These are phyloP conservation scores for Hypoxylon sp. DNA, from an alignment of 2,329 filamentous ascomycete species.

Conservation along the genomic window DNA sequence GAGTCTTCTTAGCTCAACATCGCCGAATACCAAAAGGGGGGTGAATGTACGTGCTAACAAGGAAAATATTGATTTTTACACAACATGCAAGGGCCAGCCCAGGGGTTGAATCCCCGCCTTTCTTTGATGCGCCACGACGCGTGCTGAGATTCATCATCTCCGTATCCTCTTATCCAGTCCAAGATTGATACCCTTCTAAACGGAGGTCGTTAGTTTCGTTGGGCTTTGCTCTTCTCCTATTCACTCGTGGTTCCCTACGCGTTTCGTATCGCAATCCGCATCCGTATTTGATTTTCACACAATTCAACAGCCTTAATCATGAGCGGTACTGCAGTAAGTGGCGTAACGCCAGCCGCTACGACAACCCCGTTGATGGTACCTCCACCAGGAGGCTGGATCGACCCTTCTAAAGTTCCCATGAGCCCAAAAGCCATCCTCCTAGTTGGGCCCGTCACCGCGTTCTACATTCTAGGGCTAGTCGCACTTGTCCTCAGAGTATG, in stretches of 20 bases:
- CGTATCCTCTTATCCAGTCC: too few relatives aligned
- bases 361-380: constrained; percentile 1
- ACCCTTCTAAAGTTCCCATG: constrained; percentile 4
- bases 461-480: constrained; percentile 1
- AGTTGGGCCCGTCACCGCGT: constrained; percentile 4
- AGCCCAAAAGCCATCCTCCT: background rate
- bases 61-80: too few relatives aligned
- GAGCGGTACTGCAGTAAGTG: background rate
- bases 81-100: too few relatives aligned
- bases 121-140: too few relatives aligned
- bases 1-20: too few relatives aligned
- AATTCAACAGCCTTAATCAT: background rate
- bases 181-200: background rate
- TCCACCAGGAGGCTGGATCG: constrained; percentile 2
- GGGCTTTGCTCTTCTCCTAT: background rate
- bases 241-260: background rate
- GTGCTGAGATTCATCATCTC: too few relatives aligned
- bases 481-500: constrained; percentile 9
- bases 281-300: background rate
- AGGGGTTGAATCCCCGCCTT: too few relatives aligned
- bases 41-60: too few relatives aligned
- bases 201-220: background rate
- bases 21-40: too few relatives aligned
- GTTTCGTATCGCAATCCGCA: background rate
- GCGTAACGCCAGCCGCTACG: background rate